A percentile compares a stretch with the other conserved stretches of the same genome.
These are phyloP conservation scores for Solanum corneliomulleri DNA, from an alignment of 257 asterid species.

Conservation along the genomic window DNA sequence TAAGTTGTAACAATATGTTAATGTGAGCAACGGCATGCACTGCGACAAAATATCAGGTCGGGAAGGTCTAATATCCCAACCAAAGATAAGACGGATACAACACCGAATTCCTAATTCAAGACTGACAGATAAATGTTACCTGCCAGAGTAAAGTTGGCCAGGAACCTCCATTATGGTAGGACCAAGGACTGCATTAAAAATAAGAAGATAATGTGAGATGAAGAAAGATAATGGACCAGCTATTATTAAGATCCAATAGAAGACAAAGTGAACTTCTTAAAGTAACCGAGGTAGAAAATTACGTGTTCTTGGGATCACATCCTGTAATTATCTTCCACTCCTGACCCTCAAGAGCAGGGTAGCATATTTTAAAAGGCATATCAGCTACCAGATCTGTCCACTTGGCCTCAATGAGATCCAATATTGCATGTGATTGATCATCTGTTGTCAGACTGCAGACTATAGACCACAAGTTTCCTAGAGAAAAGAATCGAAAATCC, in stretches of 20 bases:
- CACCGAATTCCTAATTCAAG: background rate
- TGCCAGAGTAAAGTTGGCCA: slow-evolving; percentile 85
- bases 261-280: background rate
- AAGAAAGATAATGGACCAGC: background rate
- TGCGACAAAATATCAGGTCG: background rate
- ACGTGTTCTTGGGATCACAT: slow-evolving; percentile 78
- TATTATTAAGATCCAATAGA: background rate
- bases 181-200: slow-evolving; percentile 57
- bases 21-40: background rate
- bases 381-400: slow-evolving; percentile 71
- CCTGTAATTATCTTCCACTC: slow-evolving; percentile 79
- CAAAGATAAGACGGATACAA: background rate
- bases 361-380: slow-evolving; percentile 68
- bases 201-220: background rate
- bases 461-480: slow-evolving; percentile 64
- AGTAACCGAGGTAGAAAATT: background rate
- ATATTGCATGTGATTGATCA: slow-evolving; percentile 59
- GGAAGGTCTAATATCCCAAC: background rate
- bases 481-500: slow-evolving; percentile 73
- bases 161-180: slow-evolving; percentile 74
- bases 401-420: slow-evolving; percentile 63
- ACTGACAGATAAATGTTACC: slow-evolving; percentile 19
- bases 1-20: background rate
- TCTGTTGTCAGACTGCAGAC: slow-evolving; percentile 43
- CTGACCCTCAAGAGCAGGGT: slow-evolving; percentile 70